Evolutionary conservation across 345 rosid species (phyloP).

Genomic region (Syzygium jambos): DNA sequence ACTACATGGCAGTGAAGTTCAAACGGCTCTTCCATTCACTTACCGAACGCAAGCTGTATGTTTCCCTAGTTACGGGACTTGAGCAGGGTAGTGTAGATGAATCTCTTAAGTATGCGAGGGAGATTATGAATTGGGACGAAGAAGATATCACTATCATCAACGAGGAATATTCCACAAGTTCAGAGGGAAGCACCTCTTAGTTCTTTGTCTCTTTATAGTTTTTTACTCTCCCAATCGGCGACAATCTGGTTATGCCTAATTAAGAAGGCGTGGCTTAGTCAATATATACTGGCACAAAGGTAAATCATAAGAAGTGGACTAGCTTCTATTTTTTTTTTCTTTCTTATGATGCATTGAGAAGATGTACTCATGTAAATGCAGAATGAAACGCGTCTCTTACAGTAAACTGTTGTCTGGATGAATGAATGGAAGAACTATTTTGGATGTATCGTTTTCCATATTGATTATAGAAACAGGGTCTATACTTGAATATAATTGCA

Average conservation of each 20-base stretch:
- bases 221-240: background rate
- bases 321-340: background rate
- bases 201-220: background rate
- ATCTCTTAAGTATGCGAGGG: conserved; percentile 53
- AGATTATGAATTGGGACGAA: conserved; percentile 50
- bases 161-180: conserved; percentile 36
- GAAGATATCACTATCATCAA: conserved; percentile 18
- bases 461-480: background rate
- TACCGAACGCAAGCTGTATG: conserved; percentile 53
- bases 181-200: conserved; percentile 41
- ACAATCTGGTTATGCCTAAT: background rate
- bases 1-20: conserved; percentile 63
- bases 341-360: background rate
- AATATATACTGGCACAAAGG: background rate
- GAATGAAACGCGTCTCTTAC: background rate
- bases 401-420: background rate
- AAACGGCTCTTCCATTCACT: conserved; percentile 48
- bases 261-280: background rate
- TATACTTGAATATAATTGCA: background rate
- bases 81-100: conserved; percentile 52
- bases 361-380: background rate
- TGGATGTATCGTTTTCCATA: background rate
- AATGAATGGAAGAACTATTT: background rate
- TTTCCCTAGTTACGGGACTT: conserved; percentile 36
- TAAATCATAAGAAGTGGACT: background rate